Conservation (phyloP, 306 rosid genomes). For the Medicago arabica region DNA sequence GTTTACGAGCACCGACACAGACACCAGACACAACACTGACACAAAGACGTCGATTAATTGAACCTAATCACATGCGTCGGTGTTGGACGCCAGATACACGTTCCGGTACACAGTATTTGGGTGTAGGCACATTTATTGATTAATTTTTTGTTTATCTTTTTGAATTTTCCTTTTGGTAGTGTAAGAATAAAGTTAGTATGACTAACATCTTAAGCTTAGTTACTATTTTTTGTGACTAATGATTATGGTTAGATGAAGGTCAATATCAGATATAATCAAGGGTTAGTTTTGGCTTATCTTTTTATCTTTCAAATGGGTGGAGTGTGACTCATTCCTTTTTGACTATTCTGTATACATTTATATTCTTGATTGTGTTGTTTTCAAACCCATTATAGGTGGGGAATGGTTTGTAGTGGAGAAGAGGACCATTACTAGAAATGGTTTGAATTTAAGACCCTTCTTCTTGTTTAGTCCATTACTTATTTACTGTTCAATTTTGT, state of each 20-base stretch:
- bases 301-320: conserved; percentile 46
- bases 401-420: conserved; percentile 56
- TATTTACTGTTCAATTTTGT: conserved; percentile 43
- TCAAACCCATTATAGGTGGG: conserved; percentile 51
- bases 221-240: neutral
- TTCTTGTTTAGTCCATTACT: conserved; percentile 49
- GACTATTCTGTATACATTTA: conserved; percentile 47
- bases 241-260: conserved; percentile 27
- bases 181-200: conserved; percentile 21
- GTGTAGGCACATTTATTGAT: no score
- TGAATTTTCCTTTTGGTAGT: neutral
- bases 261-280: conserved; percentile 34
- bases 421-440: conserved; percentile 56
- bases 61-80: no score
- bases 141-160: neutral
- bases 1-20: no score
- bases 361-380: conserved; percentile 55
- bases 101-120: no score
- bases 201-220: conserved; percentile 7
- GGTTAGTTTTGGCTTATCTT: conserved; percentile 11
- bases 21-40: no score
- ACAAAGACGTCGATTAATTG: no score
- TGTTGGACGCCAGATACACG: no score
- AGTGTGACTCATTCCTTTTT: conserved; percentile 49
- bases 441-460: conserved; percentile 45